phyloP scores from a whole-genome alignment of 108 stramenopile genomes.

The Stephanodiscus minutulus region DNA sequence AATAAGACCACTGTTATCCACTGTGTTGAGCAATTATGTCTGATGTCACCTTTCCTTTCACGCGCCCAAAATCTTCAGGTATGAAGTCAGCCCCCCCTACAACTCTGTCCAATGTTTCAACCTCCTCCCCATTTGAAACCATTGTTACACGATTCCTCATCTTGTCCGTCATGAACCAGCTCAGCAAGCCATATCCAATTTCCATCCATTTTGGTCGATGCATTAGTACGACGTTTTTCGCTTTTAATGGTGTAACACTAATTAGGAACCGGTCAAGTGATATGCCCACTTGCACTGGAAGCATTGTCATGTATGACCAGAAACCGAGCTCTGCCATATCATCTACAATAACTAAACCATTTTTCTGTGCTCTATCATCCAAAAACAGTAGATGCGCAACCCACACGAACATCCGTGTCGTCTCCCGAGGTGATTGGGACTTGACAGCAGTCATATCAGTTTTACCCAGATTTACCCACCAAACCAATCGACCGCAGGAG shows the following conservation, averaged over 20 bases:
- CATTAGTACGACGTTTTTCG: constrained; percentile 55
- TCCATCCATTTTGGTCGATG: constrained; percentile 49
- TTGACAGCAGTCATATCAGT: constrained; percentile 50
- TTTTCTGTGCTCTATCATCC: constrained; percentile 53
- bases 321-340: constrained; percentile 55
- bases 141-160: constrained; percentile 54
- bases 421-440: constrained; percentile 41
- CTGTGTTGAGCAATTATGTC: constrained; percentile 36
- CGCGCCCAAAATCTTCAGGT: constrained; percentile 29
- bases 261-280: constrained; percentile 65
- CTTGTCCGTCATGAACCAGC: constrained; percentile 49
- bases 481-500: constrained; percentile 50
- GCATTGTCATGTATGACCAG: constrained; percentile 59
- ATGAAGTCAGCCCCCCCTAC: constrained; percentile 40
- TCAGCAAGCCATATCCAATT: constrained; percentile 44
- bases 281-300: constrained; percentile 58
- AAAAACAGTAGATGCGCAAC: constrained; percentile 60
- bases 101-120: constrained; percentile 22
- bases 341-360: constrained; percentile 57
- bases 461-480: constrained; percentile 67
- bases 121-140: constrained; percentile 42
- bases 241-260: constrained; percentile 63
- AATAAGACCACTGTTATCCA: not conserved
- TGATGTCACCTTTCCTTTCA: constrained; percentile 16
- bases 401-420: constrained; percentile 58